phyloP scores from a whole-genome alignment of 73 alveolate genomes.

The Stentor roeselii region DNA sequence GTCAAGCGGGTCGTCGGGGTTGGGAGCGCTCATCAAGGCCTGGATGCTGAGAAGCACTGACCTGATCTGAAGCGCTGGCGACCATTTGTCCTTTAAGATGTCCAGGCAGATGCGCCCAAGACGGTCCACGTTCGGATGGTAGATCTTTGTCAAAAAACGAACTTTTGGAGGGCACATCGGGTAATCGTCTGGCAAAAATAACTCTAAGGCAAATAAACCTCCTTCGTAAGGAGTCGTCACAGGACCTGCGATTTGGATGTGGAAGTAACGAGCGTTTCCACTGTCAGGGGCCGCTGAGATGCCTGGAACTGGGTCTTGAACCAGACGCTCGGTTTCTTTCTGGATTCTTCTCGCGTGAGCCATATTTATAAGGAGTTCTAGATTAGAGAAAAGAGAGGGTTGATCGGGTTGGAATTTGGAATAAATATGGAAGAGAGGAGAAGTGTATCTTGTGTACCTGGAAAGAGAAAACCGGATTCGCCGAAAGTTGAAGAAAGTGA shows the following conservation, averaged over 20 bases:
- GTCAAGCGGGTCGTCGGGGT: slow-evolving; percentile 83
- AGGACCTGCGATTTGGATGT: slow-evolving; percentile 76
- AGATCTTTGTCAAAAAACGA: slow-evolving; percentile 55
- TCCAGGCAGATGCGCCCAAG: slow-evolving; percentile 93
- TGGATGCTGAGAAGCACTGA: slow-evolving; percentile 79
- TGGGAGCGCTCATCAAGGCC: slow-evolving; percentile 75
- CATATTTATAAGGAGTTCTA: no score
- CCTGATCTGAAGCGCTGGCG: slow-evolving; percentile 94
- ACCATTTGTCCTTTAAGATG: slow-evolving; percentile 88
- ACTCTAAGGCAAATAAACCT: slow-evolving; percentile 55
- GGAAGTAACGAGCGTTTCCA: no score
- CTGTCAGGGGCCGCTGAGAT: no score
- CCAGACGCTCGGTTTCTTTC: no score
- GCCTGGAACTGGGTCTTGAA: no score
- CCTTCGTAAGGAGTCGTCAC: slow-evolving; percentile 68
- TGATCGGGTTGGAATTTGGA: no score
- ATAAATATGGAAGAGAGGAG: no score
- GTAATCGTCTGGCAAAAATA: slow-evolving; percentile 43
- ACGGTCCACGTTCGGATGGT: slow-evolving; percentile 74
- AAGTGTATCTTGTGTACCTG: no score
- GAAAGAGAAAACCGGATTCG: no score
- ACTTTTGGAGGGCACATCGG: slow-evolving; percentile 68
- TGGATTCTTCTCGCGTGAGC: no score
- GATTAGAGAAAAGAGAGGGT: no score
- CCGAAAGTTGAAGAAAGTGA: no score